Evolutionary conservation across 352 stramenopile genomes (phyloP), one percentile per base, ranked within the genome.

Genomic region (Pythium myriotylum): DNA sequence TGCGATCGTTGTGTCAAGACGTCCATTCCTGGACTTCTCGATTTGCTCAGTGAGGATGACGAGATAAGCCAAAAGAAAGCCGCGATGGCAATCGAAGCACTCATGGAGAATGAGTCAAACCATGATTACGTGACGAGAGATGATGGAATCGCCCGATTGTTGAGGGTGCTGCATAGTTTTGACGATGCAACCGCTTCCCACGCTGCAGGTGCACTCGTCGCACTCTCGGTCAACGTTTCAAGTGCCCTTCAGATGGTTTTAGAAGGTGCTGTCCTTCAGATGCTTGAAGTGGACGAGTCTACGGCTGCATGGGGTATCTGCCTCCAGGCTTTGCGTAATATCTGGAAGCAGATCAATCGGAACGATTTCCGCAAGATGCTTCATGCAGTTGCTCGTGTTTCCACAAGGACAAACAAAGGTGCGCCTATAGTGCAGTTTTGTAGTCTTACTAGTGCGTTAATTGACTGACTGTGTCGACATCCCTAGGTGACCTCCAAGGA

Each of bases 261-360:
- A 3, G 87, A 96, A 69, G 87, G 87, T 53, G 86, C 84, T n/a
- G 87, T 96, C 22, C 62, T 94, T 39, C 85, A 96, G 61, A 94
- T 96, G 84, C 70, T 96, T 17, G 85, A 96, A 52, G 84, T 94
- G 1, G 84, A 93, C 43, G 87, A 94, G 62, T 80, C 69, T 8
- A 72, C 86, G 1, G 77, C 71, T 35, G 89, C 87, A 3, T 94
- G 86, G 87, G 81, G 73, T 0, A 88, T 92, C 62, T 94, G 85
- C 43, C 67, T 94, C 19, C 80, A 90, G 43, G 82, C 85, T 16
- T 73, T 96, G 24, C 81, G 86, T 4, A 94, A 96, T 53, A 88
- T 96, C 67, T 96, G 87, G 87, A 91, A 93, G 58, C 86, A 96
- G 57, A 92, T 96, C 51, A 92, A 89, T 49, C 78, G 76, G 39